Conservation (phyloP, 305 asterid species). For the Rubia tinctorum region DNA sequence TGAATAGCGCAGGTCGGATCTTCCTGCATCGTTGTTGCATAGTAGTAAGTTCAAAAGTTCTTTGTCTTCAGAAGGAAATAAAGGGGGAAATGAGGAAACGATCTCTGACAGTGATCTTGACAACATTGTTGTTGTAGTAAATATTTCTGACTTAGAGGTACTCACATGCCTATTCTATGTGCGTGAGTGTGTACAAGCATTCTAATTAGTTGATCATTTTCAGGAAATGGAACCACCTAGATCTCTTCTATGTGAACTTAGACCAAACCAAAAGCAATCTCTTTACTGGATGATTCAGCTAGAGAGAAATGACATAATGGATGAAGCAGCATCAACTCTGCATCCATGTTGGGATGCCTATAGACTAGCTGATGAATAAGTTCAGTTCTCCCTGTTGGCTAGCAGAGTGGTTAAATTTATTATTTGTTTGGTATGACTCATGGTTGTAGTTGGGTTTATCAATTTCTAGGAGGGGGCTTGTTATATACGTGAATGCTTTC, state of each 20-base stretch:
- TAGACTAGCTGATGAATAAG: conserved; percentile 71
- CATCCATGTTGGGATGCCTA: conserved; percentile 99
- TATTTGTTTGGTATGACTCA: conserved; percentile 14
- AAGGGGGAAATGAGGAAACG: conserved; percentile 66
- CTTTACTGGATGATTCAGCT: conserved; percentile 89
- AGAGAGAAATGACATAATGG: conserved; percentile 65
- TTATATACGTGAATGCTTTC: conserved; percentile 76
- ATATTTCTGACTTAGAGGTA: conserved; percentile 77
- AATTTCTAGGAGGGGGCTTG: conserved; percentile 68
- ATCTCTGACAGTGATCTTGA: conserved; percentile 92
- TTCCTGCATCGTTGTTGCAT: conserved; percentile 49
- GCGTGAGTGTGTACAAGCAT: conserved; percentile 11
- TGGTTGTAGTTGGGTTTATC: conserved; percentile 16
- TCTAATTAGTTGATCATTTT: conserved; percentile 23
- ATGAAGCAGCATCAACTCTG: conserved; percentile 74
- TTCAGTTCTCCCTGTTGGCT: neutral
- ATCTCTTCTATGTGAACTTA: conserved; percentile 78
- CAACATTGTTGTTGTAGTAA: conserved; percentile 81
- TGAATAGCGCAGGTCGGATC: conserved; percentile 54
- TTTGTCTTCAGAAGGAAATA: conserved; percentile 42
- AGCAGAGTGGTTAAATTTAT: conserved; percentile 21
- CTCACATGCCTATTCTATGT: conserved; percentile 10
- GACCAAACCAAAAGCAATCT: conserved; percentile 99
- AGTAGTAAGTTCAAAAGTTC: conserved; percentile 41
- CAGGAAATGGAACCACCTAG: conserved; percentile 98